A percentile compares a stretch with the other conserved stretches of the same genome.
Evolutionary conservation across 441 rosid genomes (phyloP).

Genomic region (Euphorbia celastroides): DNA sequence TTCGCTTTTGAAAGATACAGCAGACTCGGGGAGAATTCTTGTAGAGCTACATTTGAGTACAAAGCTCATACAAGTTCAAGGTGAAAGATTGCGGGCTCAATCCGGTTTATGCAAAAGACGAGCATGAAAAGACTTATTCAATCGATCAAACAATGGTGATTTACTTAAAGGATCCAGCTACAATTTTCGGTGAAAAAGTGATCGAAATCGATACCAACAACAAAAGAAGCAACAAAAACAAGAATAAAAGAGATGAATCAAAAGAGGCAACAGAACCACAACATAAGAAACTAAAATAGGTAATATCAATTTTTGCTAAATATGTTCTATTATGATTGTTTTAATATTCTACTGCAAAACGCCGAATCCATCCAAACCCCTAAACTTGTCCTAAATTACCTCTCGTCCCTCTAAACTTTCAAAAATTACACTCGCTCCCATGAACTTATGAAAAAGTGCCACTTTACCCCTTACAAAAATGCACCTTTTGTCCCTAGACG

Average conservation of each 20-base stretch:
- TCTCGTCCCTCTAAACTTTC: no score
- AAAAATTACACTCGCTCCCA: no score
- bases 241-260: neutral
- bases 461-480: no score
- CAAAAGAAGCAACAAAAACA: slow-evolving; percentile 7
- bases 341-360: no score
- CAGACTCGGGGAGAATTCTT: neutral
- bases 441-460: no score
- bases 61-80: neutral
- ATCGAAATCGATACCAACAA: neutral
- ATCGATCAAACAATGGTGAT: slow-evolving; percentile 4
- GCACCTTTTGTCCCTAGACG: no score
- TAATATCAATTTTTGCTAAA: neutral
- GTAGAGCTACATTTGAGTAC: slow-evolving; percentile 13
- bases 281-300: slow-evolving; percentile 7
- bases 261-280: slow-evolving; percentile 1
- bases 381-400: no score
- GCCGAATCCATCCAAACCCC: no score
- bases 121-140: neutral
- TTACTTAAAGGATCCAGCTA: neutral
- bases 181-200: slow-evolving; percentile 6
- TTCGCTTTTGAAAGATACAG: slow-evolving; percentile 11
- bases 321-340: no score
- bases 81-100: slow-evolving; percentile 15
- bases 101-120: slow-evolving; percentile 9